Percentiles rank a stretch among this genome's conserved stretches.
Conservation (phyloP, 2,329 filamentous ascomycete genomes). For the Botryotinia calthae region DNA sequence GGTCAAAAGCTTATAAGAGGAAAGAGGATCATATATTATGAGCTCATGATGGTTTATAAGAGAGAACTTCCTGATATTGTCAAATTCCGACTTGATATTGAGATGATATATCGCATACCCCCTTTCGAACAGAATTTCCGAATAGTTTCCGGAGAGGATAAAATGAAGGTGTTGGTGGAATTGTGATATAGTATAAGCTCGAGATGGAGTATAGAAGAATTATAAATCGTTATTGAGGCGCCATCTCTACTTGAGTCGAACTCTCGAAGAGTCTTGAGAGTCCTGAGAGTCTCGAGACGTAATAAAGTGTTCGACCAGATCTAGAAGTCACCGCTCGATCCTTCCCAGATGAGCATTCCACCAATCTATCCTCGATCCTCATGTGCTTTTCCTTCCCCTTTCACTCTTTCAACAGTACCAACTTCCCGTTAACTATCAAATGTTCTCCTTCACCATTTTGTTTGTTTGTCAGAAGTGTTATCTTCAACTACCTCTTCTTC, state of each 20-base stretch:
- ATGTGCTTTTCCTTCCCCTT: constrained; percentile 4
- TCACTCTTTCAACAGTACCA: not conserved
- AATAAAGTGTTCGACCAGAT: not conserved
- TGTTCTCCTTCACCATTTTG: not conserved
- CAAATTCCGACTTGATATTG: not conserved
- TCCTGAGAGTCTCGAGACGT: not conserved
- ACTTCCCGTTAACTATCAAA: not conserved
- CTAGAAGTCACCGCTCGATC: not conserved
- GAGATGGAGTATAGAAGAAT: not conserved
- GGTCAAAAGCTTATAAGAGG: not conserved
- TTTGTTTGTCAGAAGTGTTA: not conserved
- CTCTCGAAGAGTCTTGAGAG: not conserved
- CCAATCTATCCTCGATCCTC: not conserved
- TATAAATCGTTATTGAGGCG: not conserved
- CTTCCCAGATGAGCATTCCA: not conserved
- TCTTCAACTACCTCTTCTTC: not conserved
- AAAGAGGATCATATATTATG: not conserved
- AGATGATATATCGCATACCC: not conserved
- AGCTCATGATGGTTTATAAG: not conserved
- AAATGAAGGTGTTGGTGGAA: not conserved
- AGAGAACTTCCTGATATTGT: not conserved
- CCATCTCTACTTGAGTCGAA: not conserved
- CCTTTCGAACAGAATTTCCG: not conserved
- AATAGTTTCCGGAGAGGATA: not conserved
- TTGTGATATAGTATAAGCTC: not conserved